Evolutionary conservation across 2,329 filamentous ascomycete species (phyloP).

Genomic region (Ceratocystis smalleyi): DNA sequence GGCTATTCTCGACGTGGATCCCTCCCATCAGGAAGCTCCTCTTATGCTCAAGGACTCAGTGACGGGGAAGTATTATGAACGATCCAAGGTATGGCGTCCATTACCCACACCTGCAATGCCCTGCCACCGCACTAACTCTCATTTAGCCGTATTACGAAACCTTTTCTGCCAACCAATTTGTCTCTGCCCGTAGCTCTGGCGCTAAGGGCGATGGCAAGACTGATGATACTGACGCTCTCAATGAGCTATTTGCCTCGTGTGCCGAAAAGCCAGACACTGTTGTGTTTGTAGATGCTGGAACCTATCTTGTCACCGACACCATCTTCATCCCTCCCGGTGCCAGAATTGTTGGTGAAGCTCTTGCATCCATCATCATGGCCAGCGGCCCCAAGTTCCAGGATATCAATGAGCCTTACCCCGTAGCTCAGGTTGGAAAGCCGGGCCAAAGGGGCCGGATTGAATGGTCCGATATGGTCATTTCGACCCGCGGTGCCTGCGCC

Average conservation of each 20-base stretch:
- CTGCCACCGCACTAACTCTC: background rate
- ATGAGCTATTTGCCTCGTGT: slow-evolving; percentile 41
- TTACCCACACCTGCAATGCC: background rate
- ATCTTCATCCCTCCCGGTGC: slow-evolving; percentile 32
- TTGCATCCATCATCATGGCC: slow-evolving; percentile 38
- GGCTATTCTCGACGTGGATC: slow-evolving; percentile 33
- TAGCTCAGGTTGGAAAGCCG: slow-evolving; percentile 48
- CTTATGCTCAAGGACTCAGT: slow-evolving; percentile 36
- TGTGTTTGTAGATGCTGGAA: slow-evolving; percentile 45
- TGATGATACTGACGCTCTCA: slow-evolving; percentile 59
- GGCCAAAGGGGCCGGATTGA: slow-evolving; percentile 53
- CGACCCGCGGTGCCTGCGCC: slow-evolving; percentile 48
- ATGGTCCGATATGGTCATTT: slow-evolving; percentile 56
- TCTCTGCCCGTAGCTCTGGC: slow-evolving; percentile 52
- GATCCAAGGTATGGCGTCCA: slow-evolving; percentile 37
- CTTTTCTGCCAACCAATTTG: slow-evolving; percentile 41
- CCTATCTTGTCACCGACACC: slow-evolving; percentile 45
- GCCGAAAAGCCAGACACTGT: slow-evolving; percentile 38
- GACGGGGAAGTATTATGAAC: slow-evolving; percentile 44
- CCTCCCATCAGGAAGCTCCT: slow-evolving; percentile 34
- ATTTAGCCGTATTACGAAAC: slow-evolving; percentile 50
- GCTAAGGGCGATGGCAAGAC: slow-evolving; percentile 58
- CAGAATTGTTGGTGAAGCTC: slow-evolving; percentile 45
- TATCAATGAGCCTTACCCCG: slow-evolving; percentile 42
- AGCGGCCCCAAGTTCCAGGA: slow-evolving; percentile 41